Evolutionary conservation across 345 rosid genomes (phyloP).

Genomic region (Moringa oleifera): DNA sequence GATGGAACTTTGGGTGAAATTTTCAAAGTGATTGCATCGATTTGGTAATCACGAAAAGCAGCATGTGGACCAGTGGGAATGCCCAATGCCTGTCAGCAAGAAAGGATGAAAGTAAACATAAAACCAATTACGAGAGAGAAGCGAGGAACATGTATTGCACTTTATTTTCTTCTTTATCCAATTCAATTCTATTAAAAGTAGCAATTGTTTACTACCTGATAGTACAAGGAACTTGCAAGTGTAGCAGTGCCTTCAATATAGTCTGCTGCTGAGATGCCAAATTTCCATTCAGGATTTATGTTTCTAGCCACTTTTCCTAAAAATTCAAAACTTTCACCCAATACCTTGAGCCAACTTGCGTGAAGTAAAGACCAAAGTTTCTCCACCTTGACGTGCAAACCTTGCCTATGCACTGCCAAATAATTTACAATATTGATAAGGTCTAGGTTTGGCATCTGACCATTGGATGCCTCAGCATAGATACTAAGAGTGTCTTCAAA

Average conservation of each 20-base stretch:
- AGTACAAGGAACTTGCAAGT: constrained; percentile 82
- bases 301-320: constrained; percentile 52
- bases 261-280: constrained; percentile 72
- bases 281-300: constrained; percentile 67
- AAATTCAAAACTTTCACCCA: constrained; percentile 58
- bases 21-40: constrained; percentile 91
- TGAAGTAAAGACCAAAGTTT: constrained; percentile 57
- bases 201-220: constrained; percentile 61
- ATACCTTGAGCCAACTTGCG: constrained; percentile 44
- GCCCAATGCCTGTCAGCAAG: constrained; percentile 67
- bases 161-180: too few species aligned
- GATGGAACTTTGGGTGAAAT: constrained; percentile 54
- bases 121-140: not conserved
- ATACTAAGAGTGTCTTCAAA: constrained; percentile 64
- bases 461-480: constrained; percentile 94
- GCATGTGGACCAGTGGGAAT: constrained; percentile 96
- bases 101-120: constrained; percentile 7
- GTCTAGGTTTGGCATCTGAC: constrained; percentile 97
- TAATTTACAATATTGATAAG: constrained; percentile 85
- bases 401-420: constrained; percentile 87
- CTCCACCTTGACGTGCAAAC: constrained; percentile 66
- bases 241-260: constrained; percentile 81
- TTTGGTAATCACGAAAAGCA: constrained; percentile 92
- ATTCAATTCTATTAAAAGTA: too few species aligned
- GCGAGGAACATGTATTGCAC: not conserved